Conservation (phyloP, 1,284 basidiomycete genomes). For the Coniferiporia weirii region DNA sequence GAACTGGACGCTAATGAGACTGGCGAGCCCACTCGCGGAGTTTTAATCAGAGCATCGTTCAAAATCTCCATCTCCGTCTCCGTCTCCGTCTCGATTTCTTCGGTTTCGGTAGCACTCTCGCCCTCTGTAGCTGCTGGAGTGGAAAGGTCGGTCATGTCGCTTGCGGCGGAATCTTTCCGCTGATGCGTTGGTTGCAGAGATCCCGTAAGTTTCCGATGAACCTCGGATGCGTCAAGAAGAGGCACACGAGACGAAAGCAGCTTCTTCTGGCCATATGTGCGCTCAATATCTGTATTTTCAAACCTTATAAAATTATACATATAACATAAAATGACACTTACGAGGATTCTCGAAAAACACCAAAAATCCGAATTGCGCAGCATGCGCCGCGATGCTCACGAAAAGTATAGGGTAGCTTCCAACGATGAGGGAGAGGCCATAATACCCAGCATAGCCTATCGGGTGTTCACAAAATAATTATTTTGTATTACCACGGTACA, state of each 20-base stretch:
- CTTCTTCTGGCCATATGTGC: conserved; percentile 85
- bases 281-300: conserved; percentile 71
- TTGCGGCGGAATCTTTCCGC: conserved; percentile 21
- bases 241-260: conserved; percentile 82
- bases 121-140: conserved; percentile 73
- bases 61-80: conserved; percentile 46
- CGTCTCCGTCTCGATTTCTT: conserved; percentile 62
- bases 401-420: conserved; percentile 92
- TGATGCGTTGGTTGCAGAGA: conserved; percentile 8
- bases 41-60: conserved; percentile 18
- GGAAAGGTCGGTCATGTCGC: conserved; percentile 26
- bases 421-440: conserved; percentile 86
- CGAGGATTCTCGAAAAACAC: conserved; percentile 98
- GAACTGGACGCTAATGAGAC: conserved; percentile 13
- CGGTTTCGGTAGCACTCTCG: conserved; percentile 63
- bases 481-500: conserved; percentile 11
- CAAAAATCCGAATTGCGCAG: conserved; percentile 93
- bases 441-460: conserved; percentile 91
- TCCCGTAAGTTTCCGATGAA: background rate
- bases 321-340: conserved; percentile 36
- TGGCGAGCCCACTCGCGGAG: conserved; percentile 21
- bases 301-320: background rate
- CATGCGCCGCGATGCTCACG: conserved; percentile 88
- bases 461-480: background rate
- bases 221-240: conserved; percentile 29